Percentiles rank a stretch among this genome's conserved stretches.
Conservation (phyloP, 805 yeast species). For the Candida yuanshanica region DNA sequence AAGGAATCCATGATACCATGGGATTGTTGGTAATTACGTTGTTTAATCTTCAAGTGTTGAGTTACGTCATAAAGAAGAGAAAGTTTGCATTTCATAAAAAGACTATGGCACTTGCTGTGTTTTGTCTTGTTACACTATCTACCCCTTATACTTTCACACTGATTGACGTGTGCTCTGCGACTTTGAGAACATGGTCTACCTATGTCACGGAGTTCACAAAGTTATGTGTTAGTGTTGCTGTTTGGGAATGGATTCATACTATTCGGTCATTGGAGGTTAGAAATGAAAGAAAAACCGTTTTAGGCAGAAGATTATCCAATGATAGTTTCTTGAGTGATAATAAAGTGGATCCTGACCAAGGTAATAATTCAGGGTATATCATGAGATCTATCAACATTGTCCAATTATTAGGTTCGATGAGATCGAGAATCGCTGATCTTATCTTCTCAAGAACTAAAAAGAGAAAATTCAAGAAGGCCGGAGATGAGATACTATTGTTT, state of each 20-base stretch:
- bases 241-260: conserved; percentile 65
- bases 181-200: conserved; percentile 46
- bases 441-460: neutral
- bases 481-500: conserved; percentile 10
- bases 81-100: conserved; percentile 40
- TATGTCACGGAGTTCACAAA: conserved; percentile 41
- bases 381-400: conserved; percentile 17
- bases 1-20: conserved; percentile 26
- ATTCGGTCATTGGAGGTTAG: conserved; percentile 45
- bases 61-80: conserved; percentile 33
- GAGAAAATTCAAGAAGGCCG: neutral
- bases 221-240: conserved; percentile 43
- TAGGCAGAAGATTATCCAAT: conserved; percentile 51
- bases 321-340: conserved; percentile 32
- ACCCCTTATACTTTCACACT: conserved; percentile 32
- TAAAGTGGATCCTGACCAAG: conserved; percentile 1
- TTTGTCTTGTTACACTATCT: conserved; percentile 35
- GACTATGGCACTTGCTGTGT: conserved; percentile 43
- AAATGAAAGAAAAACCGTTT: conserved; percentile 48
- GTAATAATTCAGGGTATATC: conserved; percentile 10
- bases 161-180: conserved; percentile 31
- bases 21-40: conserved; percentile 27
- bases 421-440: neutral
- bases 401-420: conserved; percentile 4
- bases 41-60: conserved; percentile 29